These are phyloP conservation scores for Aspergillus candidus DNA, from an alignment of 2,329 filamentous ascomycete species.

Conservation along the genomic window DNA sequence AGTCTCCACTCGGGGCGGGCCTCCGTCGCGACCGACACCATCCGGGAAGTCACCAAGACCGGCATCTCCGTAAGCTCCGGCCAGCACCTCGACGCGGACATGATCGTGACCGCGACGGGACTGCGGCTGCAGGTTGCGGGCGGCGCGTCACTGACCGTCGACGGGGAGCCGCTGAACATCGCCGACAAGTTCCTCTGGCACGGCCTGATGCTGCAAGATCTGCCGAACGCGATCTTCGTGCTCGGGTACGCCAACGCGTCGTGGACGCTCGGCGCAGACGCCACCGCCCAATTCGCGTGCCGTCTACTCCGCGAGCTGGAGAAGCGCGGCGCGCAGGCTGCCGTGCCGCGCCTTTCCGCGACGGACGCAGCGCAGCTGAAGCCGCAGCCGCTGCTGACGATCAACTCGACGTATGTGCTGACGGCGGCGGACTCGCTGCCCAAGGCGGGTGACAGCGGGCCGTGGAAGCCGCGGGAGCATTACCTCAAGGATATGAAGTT, in stretches of 20 bases:
- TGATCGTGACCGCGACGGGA: conserved; percentile 42
- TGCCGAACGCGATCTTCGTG: conserved; percentile 38
- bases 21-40: conserved; percentile 50
- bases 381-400: conserved; percentile 28
- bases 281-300: conserved; percentile 35
- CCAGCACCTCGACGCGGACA: conserved; percentile 35
- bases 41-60: conserved; percentile 45
- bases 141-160: conserved; percentile 30
- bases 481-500: conserved; percentile 37
- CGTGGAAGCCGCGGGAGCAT: conserved; percentile 35
- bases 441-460: conserved; percentile 34
- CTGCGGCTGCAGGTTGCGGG: conserved; percentile 38
- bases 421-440: conserved; percentile 30
- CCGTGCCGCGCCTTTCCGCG: conserved; percentile 22
- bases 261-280: conserved; percentile 43
- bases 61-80: conserved; percentile 46
- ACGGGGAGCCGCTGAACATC: conserved; percentile 30
- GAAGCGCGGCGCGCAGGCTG: conserved; percentile 19
- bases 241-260: conserved; percentile 42
- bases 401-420: conserved; percentile 39
- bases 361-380: conserved; percentile 17
- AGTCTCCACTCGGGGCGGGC: conserved; percentile 47
- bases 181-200: conserved; percentile 39
- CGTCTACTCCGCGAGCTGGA: conserved; percentile 32
- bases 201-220: conserved; percentile 40